Evolutionary conservation across 2,329 filamentous ascomycete genomes (phyloP).

Genomic region (Aspergillus oerlinghausenensis): DNA sequence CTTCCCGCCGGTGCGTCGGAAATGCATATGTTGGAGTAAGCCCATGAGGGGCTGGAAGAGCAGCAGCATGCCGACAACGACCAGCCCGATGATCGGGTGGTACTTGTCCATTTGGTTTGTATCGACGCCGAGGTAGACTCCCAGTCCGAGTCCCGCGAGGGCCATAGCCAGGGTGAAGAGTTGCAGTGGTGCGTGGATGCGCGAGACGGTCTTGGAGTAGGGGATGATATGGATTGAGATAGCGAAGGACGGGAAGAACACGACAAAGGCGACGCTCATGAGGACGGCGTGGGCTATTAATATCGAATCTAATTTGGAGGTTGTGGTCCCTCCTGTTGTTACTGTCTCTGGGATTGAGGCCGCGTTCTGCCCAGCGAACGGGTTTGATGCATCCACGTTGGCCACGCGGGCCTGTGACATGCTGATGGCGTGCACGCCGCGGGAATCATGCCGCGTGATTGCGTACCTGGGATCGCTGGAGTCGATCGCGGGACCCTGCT

Average conservation of each 20-base stretch:
- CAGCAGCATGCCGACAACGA: conserved; percentile 49
- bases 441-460: conserved; percentile 22
- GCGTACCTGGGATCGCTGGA: conserved; percentile 14
- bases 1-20: conserved; percentile 43
- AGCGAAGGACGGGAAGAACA: conserved; percentile 35
- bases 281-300: conserved; percentile 29
- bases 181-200: conserved; percentile 44
- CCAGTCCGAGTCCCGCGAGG: conserved; percentile 48
- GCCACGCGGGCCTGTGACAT: background rate
- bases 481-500: conserved; percentile 18
- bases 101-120: conserved; percentile 34
- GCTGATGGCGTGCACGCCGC: conserved; percentile 5
- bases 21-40: conserved; percentile 48
- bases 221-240: conserved; percentile 31
- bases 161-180: conserved; percentile 45
- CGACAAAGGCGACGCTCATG: conserved; percentile 38
- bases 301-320: background rate
- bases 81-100: conserved; percentile 53
- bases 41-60: conserved; percentile 54
- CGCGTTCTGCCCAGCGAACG: background rate
- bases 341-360: background rate
- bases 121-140: conserved; percentile 45
- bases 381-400: background rate
- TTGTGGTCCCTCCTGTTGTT: background rate
- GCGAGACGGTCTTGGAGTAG: conserved; percentile 38